These are phyloP conservation scores for Ascomycota sp. DNA, from an alignment of 2,329 filamentous ascomycete genomes.

Conservation along the genomic window DNA sequence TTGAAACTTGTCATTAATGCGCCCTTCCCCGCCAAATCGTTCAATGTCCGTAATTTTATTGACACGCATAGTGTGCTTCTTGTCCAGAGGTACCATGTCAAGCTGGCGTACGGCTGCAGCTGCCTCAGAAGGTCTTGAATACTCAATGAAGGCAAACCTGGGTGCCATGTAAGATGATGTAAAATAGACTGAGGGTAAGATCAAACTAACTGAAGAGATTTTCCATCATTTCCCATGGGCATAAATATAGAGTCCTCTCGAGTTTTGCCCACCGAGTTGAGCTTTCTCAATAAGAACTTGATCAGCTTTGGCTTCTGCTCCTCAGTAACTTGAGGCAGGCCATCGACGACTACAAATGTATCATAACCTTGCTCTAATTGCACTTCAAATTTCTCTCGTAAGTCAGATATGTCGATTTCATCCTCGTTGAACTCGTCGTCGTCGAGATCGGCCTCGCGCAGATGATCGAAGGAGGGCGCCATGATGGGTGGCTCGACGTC, in stretches of 20 bases:
- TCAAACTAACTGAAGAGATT: conserved; percentile 54
- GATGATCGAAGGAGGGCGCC: conserved; percentile 72
- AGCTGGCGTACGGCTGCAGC: conserved; percentile 73
- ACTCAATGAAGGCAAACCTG: conserved; percentile 94
- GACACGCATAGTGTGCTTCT: conserved; percentile 82
- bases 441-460: conserved; percentile 74
- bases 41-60: conserved; percentile 98
- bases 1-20: conserved; percentile 76
- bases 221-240: conserved; percentile 72
- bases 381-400: conserved; percentile 85
- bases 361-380: conserved; percentile 90
- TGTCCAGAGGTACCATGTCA: conserved; percentile 72
- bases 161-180: conserved; percentile 2
- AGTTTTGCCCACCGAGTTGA: conserved; percentile 65
- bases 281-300: conserved; percentile 87
- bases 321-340: conserved; percentile 69
- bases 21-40: conserved; percentile 80
- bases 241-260: conserved; percentile 78
- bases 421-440: conserved; percentile 74
- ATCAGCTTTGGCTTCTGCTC: conserved; percentile 84
- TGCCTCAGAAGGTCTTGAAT: conserved; percentile 73
- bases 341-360: conserved; percentile 88
- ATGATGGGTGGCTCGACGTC: conserved; percentile 31
- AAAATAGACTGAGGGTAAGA: neutral
- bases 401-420: conserved; percentile 85